phyloP scores from a whole-genome alignment of 352 stramenopile genomes.

The Globisporangium ultimum region DNA sequence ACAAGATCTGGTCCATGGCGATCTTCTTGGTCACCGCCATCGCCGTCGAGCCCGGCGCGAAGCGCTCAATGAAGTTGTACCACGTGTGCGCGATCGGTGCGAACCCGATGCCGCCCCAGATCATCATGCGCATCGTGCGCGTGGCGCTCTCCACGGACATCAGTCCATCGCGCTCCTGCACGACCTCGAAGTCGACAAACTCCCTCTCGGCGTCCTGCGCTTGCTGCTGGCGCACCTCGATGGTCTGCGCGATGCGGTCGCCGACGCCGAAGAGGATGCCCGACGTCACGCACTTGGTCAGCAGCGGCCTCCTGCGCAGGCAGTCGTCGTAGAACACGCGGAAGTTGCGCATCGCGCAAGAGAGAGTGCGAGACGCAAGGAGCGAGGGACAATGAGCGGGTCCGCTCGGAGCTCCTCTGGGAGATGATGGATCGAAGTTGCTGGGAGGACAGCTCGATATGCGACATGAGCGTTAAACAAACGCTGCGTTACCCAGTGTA shows the following conservation, averaged over 20 bases:
- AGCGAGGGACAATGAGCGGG: too few relatives aligned
- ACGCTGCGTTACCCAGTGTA: too few relatives aligned
- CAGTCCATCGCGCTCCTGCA: background rate
- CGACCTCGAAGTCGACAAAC: slow-evolving; percentile 12
- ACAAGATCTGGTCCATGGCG: slow-evolving; percentile 37
- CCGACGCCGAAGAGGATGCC: slow-evolving; percentile 62
- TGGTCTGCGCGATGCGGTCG: slow-evolving; percentile 54
- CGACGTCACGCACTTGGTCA: slow-evolving; percentile 74
- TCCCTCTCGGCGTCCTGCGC: background rate
- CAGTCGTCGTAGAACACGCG: slow-evolving; percentile 49
- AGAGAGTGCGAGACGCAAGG: too few relatives aligned
- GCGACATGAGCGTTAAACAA: too few relatives aligned
- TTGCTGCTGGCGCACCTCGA: slow-evolving; percentile 18
- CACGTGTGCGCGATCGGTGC: slow-evolving; percentile 89
- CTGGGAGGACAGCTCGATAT: too few relatives aligned
- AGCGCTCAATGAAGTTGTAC: slow-evolving; percentile 78
- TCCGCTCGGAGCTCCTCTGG: too few relatives aligned
- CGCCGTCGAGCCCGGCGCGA: slow-evolving; percentile 23
- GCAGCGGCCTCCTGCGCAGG: slow-evolving; percentile 43
- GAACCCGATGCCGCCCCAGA: slow-evolving; percentile 85
- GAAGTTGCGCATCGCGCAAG: slow-evolving; percentile 32
- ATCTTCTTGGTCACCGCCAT: slow-evolving; percentile 38
- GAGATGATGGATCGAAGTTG: too few relatives aligned
- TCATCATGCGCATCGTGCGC: slow-evolving; percentile 57
- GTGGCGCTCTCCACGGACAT: background rate